Conservation (phyloP, 2,329 filamentous ascomycete species). For the Orbilia brochopaga region DNA sequence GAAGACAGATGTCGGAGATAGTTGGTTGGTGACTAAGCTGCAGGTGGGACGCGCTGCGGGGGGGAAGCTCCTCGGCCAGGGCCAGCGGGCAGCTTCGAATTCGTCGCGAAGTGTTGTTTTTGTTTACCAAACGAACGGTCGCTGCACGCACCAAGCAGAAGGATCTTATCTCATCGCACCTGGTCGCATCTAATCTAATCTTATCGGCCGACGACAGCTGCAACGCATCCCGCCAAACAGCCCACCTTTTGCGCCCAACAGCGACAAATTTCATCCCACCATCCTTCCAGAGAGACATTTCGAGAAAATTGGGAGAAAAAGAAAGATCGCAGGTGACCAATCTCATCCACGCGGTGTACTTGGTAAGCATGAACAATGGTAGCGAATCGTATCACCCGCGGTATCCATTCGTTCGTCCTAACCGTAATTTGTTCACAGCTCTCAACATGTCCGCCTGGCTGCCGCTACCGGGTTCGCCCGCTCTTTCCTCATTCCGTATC, state of each 20-base stretch:
- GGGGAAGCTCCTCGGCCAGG: conserved; percentile 4
- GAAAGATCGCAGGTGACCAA: conserved; percentile 8
- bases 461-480: conserved; percentile 63
- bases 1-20: background rate
- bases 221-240: conserved; percentile 49
- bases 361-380: no score
- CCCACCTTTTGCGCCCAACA: no score
- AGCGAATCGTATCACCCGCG: no score
- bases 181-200: conserved; percentile 25
- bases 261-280: background rate
- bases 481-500: conserved; percentile 62
- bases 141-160: conserved; percentile 4
- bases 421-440: background rate
- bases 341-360: conserved; percentile 1
- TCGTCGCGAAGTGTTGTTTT: conserved; percentile 46
- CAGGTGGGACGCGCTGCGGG: conserved; percentile 26
- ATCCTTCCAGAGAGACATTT: no score
- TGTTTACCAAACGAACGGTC: conserved; percentile 34
- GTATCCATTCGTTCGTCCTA: background rate
- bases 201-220: conserved; percentile 38
- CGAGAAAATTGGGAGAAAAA: no score
- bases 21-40: conserved; percentile 3
- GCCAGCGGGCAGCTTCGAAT: conserved; percentile 12
- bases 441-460: conserved; percentile 54
- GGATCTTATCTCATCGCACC: conserved; percentile 14